Base-by-base conservation (phyloP, 441 rosid genomes). In the Sinapis alba region DNA sequence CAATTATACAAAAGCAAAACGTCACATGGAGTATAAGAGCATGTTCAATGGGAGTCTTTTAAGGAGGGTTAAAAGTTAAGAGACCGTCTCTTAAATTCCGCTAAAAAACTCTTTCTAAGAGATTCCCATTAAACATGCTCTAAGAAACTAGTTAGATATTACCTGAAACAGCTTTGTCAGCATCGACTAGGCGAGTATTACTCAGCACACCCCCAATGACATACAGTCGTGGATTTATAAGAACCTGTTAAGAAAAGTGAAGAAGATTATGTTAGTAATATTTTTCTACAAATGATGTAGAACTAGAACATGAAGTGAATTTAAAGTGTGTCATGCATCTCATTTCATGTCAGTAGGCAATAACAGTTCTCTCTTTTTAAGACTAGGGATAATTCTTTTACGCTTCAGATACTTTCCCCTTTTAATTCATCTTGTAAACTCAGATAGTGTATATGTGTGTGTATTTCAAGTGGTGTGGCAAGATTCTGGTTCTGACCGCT, bases 91-190 rank as follows among this genome's bases (percentile, higher is more conserved):
- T n/a, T n/a, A n/a, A n/a, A n/a, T n/a, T n/a, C n/a, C n/a, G n/a
- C n/a, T n/a, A n/a, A n/a, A n/a, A n/a, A n/a, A n/a, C n/a, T n/a
- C n/a, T n/a, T n/a, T n/a, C n/a, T n/a, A n/a, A n/a, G n/a, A n/a
- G n/a, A n/a, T n/a, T n/a, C n/a, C n/a, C n/a, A n/a, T n/a, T n/a
- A n/a, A n/a, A n/a, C n/a, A n/a, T n/a, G n/a, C n/a, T n/a, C n/a
- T n/a, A n/a, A n/a, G n/a, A 8, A 41, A 75, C 30, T 78, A 26
- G 8, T 57, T 54, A 9, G 69, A 20, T 21, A n/a, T 80, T 86
- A 89, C 99, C 98, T 72, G 90, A 90, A 80, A 83, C 71, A 78
- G 93, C 89, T 73, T 90, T 83, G 80, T 91, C 93, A 45, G 87
- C 90, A 73, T 89, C 88, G 16, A 90, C 79, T 5, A 82, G 77